Evolutionary conservation across 176 grass and related monocot genomes (phyloP), one percentile per base, ranked within the genome.

Genomic region (Zea luxurians): DNA sequence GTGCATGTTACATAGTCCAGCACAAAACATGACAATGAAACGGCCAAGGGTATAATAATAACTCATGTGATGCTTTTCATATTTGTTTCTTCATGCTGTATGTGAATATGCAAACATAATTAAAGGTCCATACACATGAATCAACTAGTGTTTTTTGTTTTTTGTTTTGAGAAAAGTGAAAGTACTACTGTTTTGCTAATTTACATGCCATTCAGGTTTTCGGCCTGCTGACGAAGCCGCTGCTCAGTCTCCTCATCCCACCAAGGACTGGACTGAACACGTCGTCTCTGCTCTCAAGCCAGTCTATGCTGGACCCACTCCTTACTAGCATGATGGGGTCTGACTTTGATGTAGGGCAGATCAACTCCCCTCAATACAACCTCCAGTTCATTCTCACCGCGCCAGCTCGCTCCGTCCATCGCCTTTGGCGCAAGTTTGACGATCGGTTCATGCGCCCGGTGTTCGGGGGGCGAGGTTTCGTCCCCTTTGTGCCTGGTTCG

Each of bases 371-470:
- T 48, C 87, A 86, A 16, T 68, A 68, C 48, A 87, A 88, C 84
- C 82, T 98, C 21, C 78, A 79, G 54, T 83, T 59, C 55, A 83
- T 94, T 77, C 84, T 98, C 60, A 76, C 87, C 1, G 73, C 85
- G 3, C 91, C 84, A 20, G 89, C 84, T 65, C 91, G 91, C 59
- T 92, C 95, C 0, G 89, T 98, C 50, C 95, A 98, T 64, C 87
- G 75, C 0, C 89, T 90, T 40, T 98, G 95, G 95, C 91, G 95
- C 74, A 94, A 88, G 77, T 94, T 98, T 21, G 91, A 98, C 17
- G 83, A 98, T 10, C 68, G 84, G 2, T 90, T 98, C 83, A 94
- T 98, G 89, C 84, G 95, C 40, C 95, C 95, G 0, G 18, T 94
- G 78, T 98, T 98, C 5, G 91, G 91, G 16, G 95, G 95, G 0